Evolutionary conservation across 2,329 filamentous ascomycete species (phyloP).

Genomic region (Aspergillus caelatus): DNA sequence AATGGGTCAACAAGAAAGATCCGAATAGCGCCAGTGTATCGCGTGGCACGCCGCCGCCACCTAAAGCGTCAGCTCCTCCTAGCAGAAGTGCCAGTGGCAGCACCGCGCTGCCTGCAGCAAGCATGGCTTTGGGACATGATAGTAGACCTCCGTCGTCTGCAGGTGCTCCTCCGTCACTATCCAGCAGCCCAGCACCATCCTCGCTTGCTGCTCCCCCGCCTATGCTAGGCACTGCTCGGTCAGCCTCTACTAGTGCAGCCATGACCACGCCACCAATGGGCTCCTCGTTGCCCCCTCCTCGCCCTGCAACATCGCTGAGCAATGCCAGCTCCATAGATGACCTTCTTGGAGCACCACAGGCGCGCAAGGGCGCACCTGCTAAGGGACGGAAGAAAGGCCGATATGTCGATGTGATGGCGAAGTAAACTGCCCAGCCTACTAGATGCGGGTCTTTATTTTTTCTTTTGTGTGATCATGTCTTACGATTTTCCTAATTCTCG

Average conservation of each 20-base stretch:
- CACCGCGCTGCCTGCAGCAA: constrained; percentile 52
- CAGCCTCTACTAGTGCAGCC: constrained; percentile 41
- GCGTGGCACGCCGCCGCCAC: constrained; percentile 76
- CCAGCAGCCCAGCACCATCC: constrained; percentile 36
- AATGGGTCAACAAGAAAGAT: constrained; percentile 97
- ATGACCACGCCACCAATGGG: constrained; percentile 39
- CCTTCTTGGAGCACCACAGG: constrained; percentile 73
- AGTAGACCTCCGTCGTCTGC: constrained; percentile 39
- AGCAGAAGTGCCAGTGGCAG: constrained; percentile 57
- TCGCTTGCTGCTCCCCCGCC: constrained; percentile 35
- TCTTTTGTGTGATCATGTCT: constrained; percentile 20
- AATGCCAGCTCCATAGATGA: constrained; percentile 96
- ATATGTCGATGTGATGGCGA: constrained; percentile 96
- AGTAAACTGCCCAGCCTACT: constrained; percentile 39
- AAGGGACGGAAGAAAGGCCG: constrained; percentile 80
- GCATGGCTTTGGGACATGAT: constrained; percentile 21
- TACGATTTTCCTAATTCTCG: constrained; percentile 8
- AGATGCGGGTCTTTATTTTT: constrained; percentile 20
- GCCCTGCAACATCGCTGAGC: constrained; percentile 80
- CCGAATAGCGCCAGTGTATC: constrained; percentile 63
- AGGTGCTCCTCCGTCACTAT: constrained; percentile 28
- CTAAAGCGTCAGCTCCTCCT: constrained; percentile 58
- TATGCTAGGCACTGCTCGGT: constrained; percentile 29
- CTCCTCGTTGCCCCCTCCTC: constrained; percentile 54
- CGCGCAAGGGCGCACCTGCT: constrained; percentile 65